Conservation (phyloP, 148 eudicot species). For the Beta vulgaris region DNA sequence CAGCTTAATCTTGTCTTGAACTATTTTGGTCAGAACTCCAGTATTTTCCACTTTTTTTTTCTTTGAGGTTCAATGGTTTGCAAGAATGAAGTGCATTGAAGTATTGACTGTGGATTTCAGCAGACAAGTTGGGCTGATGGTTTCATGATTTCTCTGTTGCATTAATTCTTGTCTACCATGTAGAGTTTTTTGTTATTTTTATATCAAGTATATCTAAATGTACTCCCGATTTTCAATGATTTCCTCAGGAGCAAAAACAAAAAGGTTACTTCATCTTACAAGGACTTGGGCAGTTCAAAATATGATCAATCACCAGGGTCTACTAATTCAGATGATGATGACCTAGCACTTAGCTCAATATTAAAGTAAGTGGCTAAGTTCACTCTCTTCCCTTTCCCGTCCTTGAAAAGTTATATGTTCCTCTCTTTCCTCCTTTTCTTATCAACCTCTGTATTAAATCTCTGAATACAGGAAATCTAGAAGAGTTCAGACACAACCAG, state of each 20-base stretch:
- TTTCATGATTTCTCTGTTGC: neutral
- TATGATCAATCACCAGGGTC: slow-evolving; percentile 30
- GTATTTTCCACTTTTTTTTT: no score
- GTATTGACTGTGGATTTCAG: neutral
- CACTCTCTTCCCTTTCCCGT: slow-evolving; percentile 22
- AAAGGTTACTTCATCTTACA: slow-evolving; percentile 26
- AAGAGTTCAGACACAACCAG: slow-evolving; percentile 19
- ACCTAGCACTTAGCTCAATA: slow-evolving; percentile 42
- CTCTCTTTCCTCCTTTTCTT: neutral
- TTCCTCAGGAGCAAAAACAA: slow-evolving; percentile 43
- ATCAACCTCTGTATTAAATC: neutral
- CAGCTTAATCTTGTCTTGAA: neutral
- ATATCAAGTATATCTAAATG: neutral
- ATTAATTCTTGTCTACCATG: neutral
- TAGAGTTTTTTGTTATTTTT: neutral
- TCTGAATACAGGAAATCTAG: slow-evolving; percentile 32
- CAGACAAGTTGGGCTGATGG: slow-evolving; percentile 12
- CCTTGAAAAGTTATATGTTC: neutral
- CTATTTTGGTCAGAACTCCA: neutral
- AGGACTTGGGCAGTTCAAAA: slow-evolving; percentile 27
- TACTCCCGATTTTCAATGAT: neutral
- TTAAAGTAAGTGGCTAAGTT: slow-evolving; percentile 40
- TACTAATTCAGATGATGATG: slow-evolving; percentile 60
- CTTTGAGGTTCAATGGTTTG: no score
- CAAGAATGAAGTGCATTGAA: neutral